Base-by-base conservation (phyloP, 352 stramenopile species). In the Phytophthora podocarpi region DNA sequence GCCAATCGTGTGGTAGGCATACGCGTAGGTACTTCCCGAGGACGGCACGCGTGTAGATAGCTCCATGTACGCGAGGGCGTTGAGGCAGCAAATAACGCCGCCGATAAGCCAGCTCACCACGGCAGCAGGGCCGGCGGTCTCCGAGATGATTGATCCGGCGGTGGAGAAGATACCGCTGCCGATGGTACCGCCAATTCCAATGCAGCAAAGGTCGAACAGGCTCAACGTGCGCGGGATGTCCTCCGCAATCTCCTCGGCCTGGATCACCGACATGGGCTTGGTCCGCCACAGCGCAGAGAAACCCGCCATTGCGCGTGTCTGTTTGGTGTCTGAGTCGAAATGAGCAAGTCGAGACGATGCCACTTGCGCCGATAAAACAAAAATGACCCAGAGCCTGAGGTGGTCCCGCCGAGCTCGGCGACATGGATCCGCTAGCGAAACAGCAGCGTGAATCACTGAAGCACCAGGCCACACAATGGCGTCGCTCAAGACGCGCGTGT, bases 171-270 rank as follows among this genome's bases (percentile, higher is more conserved):
- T 85, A 10, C 93, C 93, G 31, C 54, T 74, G 5, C 93, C 93
- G 12, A 98, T 82, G 0, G 92, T 98, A 15, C 77, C 90, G 0
- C 92, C 92, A 5, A 98, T 84, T n/a, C 91, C 90, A 27, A 98
- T 79, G 28, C 67, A 87, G 10, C 94, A 68, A 15, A 98, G 68
- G 66, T 98, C 91, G 42, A 90, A 90, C 27, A 97, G 65, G 16
- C 60, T 72, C 9, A 97, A 67, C 11, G 67, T 71, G 12, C 77
- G 75, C 13, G 67, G 68, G 8, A 90, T 56, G 15, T 90, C 71
- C 30, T 83, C 51, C 18, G 57, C 35, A 10, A 60, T 59, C 52
- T 90, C 80, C 37, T 90, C 81, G 35, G 80, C 78, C 1, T 81
- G 49, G 53, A 89, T 87, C 21, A 89, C 76, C 7, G 59, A 55